Percentiles rank a stretch among this genome's conserved stretches.
phyloP scores from a whole-genome alignment of 2,329 filamentous ascomycete genomes.

The Thermomyces lanuginosus region DNA sequence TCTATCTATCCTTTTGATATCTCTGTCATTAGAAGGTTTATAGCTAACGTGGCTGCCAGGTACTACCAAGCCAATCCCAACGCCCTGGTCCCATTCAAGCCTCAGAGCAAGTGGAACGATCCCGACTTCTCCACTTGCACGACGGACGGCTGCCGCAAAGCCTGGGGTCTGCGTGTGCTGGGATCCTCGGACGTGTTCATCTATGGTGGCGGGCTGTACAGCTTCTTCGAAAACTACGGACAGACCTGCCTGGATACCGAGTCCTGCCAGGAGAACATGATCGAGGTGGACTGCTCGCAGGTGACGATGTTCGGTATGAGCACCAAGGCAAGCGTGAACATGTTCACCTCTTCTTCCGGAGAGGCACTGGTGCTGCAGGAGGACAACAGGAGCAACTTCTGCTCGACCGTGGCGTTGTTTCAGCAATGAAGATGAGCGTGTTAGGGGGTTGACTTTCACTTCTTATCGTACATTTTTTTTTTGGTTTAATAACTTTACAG shows the following conservation, averaged over 20 bases:
- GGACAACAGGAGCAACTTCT: constrained; percentile 28
- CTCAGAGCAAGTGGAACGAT: constrained; percentile 30
- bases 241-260: constrained; percentile 52
- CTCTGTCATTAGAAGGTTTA: not conserved
- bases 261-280: constrained; percentile 63
- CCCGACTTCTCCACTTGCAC: constrained; percentile 50
- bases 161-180: constrained; percentile 58
- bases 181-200: constrained; percentile 51
- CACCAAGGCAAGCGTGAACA: constrained; percentile 60
- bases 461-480: too few relatives aligned
- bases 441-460: too few relatives aligned
- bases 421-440: too few relatives aligned
- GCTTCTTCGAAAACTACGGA: constrained; percentile 68
- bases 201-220: constrained; percentile 62
- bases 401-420: constrained; percentile 30
- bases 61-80: constrained; percentile 71
- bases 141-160: constrained; percentile 46
- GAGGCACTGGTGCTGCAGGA: constrained; percentile 20
- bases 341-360: constrained; percentile 39
- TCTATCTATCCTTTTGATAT: too few relatives aligned
- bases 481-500: too few relatives aligned
- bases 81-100: constrained; percentile 36
- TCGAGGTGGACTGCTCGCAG: constrained; percentile 49
- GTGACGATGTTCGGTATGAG: constrained; percentile 52
- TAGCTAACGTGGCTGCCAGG: constrained; percentile 5